These are phyloP conservation scores for Phylloporus sp. DNA, from an alignment of 768 basidiomycete species.

Conservation along the genomic window DNA sequence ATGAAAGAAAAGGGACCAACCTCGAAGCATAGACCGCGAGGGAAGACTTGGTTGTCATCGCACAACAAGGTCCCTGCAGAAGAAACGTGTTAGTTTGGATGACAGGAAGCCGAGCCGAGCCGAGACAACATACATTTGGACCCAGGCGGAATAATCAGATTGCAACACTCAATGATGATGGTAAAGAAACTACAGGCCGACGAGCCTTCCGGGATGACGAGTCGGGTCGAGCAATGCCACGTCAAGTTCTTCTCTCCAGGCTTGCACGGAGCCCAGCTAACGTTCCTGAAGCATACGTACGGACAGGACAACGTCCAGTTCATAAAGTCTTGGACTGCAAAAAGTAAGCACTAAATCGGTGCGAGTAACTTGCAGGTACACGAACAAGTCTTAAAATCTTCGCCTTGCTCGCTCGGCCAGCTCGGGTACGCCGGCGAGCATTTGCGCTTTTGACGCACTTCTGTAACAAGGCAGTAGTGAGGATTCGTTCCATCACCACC, in stretches of 20 bases:
- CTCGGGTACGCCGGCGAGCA: not conserved
- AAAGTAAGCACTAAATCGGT: not conserved
- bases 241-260: not conserved
- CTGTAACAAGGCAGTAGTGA: slow-evolving; percentile 4
- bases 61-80: slow-evolving; percentile 5
- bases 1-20: not conserved
- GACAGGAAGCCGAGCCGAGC: not conserved
- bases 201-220: not conserved
- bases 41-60: slow-evolving; percentile 5
- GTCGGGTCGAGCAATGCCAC: slow-evolving; percentile 4
- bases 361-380: not conserved
- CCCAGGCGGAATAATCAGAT: not conserved
- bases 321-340: slow-evolving; percentile 1
- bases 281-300: not conserved
- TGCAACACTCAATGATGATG: slow-evolving; percentile 10
- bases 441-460: slow-evolving; percentile 10
- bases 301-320: not conserved
- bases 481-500: not conserved
- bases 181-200: slow-evolving; percentile 4
- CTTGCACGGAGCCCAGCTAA: not conserved
- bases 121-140: not conserved
- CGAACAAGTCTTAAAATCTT: slow-evolving; percentile 1
- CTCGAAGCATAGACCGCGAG: slow-evolving; percentile 1
- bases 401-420: slow-evolving; percentile 3
- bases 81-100: not conserved